These are phyloP conservation scores for Termitomyces sp. DNA, from an alignment of 768 basidiomycete species.

Conservation along the genomic window DNA sequence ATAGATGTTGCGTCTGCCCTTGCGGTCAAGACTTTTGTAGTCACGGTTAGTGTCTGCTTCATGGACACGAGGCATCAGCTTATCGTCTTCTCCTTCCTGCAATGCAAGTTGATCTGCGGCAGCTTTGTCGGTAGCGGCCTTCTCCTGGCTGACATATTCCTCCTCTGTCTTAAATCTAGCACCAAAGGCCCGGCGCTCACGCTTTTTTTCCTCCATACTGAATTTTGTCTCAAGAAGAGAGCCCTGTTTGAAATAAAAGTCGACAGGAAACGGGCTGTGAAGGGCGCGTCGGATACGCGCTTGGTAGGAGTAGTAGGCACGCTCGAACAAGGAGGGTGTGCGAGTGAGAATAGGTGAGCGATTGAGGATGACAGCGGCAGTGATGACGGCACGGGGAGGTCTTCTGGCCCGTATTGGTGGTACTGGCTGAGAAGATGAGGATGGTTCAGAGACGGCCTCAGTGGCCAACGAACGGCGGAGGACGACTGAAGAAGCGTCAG, in stretches of 20 bases:
- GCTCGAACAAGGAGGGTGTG: constrained; percentile 68
- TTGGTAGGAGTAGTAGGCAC: constrained; percentile 81
- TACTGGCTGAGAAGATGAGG: constrained; percentile 15
- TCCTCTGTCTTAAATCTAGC: constrained; percentile 45
- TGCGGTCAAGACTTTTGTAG: constrained; percentile 72
- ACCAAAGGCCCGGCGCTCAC: constrained; percentile 75
- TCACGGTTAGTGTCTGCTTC: constrained; percentile 58
- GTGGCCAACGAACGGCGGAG: constrained; percentile 40
- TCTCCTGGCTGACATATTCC: constrained; percentile 36
- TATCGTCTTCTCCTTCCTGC: constrained; percentile 59
- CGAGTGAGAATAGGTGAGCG: constrained; percentile 74
- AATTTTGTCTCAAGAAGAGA: constrained; percentile 81
- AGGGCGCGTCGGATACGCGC: constrained; percentile 78
- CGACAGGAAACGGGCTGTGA: constrained; percentile 81
- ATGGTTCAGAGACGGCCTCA: constrained; percentile 23
- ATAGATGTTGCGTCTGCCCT: constrained; percentile 83
- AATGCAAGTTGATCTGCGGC: constrained; percentile 52
- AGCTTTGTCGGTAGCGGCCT: constrained; percentile 49
- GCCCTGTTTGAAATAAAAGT: constrained; percentile 94
- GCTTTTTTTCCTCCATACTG: constrained; percentile 64
- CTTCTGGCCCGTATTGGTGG: constrained; percentile 14
- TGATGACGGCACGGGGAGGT: constrained; percentile 27
- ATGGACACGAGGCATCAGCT: constrained; percentile 55
- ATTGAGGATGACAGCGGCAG: constrained; percentile 70
- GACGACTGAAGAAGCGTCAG: constrained; percentile 6